Base-by-base conservation (phyloP, 257 asterid genomes). In the Solanum habrochaites region DNA sequence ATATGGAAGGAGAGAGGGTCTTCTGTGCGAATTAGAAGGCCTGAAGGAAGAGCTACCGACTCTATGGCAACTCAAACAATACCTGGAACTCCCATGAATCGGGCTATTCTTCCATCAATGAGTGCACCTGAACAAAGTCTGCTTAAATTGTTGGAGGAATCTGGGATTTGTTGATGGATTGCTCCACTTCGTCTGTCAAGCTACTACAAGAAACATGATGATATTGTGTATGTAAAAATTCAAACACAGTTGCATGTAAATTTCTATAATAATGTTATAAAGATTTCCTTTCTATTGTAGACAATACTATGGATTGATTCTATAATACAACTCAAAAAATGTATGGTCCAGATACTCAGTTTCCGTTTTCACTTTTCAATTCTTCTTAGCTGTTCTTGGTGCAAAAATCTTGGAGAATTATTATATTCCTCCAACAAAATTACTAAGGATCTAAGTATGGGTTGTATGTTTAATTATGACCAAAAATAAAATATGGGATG, bases 1-100 rank as follows among this genome's bases (percentile, higher is more conserved):
- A 94, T 95, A 92, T 96, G 98, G 98, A 96, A 94, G 93, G 99
- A 95, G 86, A 91, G 96, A 87, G 98, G 92, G 20, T 91, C 95
- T 37, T 88, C 95, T 14, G 90, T 45, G 29, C 93, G 88, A 45
- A 47, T 80, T 47, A 93, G 93, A 90, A 88, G 89, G 83, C 88
- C 91, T 3, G 94, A 90, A 89, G 91, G 88, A 66, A 43, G 88
- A 39, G 88, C 89, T 27, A 29, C 31, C 12, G 91, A 88, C 71
- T 86, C 95, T 1, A 93, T 78, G 85, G 81, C 83, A 73, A 69
- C 87, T 58, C 89, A 88, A 67, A 45, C 91, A 80, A 92, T 66
- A 88, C 89, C 91, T 52, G 92, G 89, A 25, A 93, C 94, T 18
- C 90, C 90, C 84, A 87, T 92, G 16, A 91, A 90, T 80, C 95